Percentiles rank a stretch among this genome's conserved stretches.
phyloP scores from a whole-genome alignment of 768 basidiomycete genomes.

The Mycena chlorophos region DNA sequence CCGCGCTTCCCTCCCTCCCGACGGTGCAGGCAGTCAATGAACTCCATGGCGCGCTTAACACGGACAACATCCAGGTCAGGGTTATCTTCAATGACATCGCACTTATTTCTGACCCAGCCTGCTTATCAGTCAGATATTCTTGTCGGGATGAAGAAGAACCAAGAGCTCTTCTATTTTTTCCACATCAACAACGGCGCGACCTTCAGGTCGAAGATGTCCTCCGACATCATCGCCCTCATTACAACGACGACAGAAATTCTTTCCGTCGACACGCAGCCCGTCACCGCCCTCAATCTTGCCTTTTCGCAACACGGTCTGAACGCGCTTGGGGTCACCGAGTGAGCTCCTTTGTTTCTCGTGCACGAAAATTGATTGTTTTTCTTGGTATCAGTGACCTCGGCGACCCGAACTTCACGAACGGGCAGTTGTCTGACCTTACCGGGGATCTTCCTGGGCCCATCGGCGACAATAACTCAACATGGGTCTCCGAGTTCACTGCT shows the following conservation, averaged over 20 bases:
- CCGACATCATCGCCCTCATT: slow-evolving; percentile 23
- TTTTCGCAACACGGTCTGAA: slow-evolving; percentile 24
- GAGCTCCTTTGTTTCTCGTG: neutral
- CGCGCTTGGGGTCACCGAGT: slow-evolving; percentile 20
- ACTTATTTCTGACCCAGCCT: neutral
- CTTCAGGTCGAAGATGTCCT: slow-evolving; percentile 22
- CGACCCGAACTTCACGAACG: slow-evolving; percentile 16
- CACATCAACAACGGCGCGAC: slow-evolving; percentile 17
- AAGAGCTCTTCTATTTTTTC: slow-evolving; percentile 29
- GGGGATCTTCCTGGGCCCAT: neutral
- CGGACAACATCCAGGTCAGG: slow-evolving; percentile 20
- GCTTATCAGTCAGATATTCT: slow-evolving; percentile 11
- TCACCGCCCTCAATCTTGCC: slow-evolving; percentile 27
- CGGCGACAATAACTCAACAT: slow-evolving; percentile 10
- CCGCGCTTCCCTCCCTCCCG: slow-evolving; percentile 20
- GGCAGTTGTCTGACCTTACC: neutral
- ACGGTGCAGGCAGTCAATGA: slow-evolving; percentile 17
- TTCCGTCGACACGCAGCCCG: slow-evolving; percentile 20
- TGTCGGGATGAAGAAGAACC: slow-evolving; percentile 26
- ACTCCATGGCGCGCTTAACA: slow-evolving; percentile 8
- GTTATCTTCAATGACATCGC: no score
- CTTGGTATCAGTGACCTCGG: slow-evolving; percentile 19
- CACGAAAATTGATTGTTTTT: neutral
- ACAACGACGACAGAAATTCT: slow-evolving; percentile 25
- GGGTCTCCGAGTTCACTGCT: slow-evolving; percentile 23